These are phyloP conservation scores for Penicillium crustosum DNA, from an alignment of 2,329 filamentous ascomycete species.

Conservation along the genomic window DNA sequence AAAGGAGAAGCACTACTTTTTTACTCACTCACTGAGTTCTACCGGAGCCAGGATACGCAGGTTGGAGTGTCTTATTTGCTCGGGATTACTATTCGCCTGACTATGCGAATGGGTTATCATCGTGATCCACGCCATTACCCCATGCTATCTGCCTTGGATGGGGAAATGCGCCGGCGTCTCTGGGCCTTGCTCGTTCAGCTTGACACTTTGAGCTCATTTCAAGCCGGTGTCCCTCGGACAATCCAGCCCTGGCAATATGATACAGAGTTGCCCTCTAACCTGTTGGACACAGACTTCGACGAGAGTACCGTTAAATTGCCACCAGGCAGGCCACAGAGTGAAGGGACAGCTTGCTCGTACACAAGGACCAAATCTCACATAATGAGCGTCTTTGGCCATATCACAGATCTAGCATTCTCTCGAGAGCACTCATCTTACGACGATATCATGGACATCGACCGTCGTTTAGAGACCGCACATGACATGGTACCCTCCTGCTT, in stretches of 20 bases:
- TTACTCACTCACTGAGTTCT: constrained; percentile 33
- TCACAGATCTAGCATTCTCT: constrained; percentile 40
- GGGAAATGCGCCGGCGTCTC: constrained; percentile 52
- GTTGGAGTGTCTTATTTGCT: constrained; percentile 57
- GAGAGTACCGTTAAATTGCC: constrained; percentile 54
- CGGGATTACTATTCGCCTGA: constrained; percentile 57
- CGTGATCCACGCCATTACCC: constrained; percentile 57
- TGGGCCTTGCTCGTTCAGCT: constrained; percentile 52
- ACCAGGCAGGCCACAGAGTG: constrained; percentile 51
- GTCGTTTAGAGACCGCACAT: constrained; percentile 35
- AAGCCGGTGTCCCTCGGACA: constrained; percentile 64
- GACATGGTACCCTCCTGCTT: constrained; percentile 25
- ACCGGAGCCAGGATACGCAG: constrained; percentile 38
- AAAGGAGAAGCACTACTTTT: constrained; percentile 36
- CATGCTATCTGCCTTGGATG: constrained; percentile 55
- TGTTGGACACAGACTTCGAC: constrained; percentile 61
- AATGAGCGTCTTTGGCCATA: constrained; percentile 39
- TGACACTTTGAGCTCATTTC: constrained; percentile 62
- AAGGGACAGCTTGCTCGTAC: constrained; percentile 51
- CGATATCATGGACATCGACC: constrained; percentile 38
- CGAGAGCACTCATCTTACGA: constrained; percentile 37
- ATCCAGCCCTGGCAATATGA: constrained; percentile 62
- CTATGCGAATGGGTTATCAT: constrained; percentile 63
- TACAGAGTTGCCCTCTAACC: constrained; percentile 58
- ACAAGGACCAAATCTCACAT: constrained; percentile 39